Evolutionary conservation across 257 asterid genomes (phyloP).

Genomic region (Solanum tarijense): DNA sequence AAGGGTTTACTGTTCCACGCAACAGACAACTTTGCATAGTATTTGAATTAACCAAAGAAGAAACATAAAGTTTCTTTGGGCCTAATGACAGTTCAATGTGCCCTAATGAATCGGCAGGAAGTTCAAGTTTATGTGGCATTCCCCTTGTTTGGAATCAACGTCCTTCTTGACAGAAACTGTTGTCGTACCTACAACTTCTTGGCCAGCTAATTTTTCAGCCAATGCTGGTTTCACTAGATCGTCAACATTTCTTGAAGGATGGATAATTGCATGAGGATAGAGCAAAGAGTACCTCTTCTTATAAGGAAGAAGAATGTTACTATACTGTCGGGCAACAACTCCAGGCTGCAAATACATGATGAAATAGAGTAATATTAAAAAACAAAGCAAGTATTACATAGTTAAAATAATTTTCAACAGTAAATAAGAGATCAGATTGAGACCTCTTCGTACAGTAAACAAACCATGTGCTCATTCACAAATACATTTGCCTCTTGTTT

Average conservation of each 20-base stretch:
- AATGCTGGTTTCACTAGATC: constrained; percentile 7
- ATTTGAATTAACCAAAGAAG: constrained; percentile 13
- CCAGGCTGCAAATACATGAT: constrained; percentile 29
- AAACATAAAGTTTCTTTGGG: constrained; percentile 14
- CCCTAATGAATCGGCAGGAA: constrained; percentile 16
- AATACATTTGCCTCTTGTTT: too few relatives aligned
- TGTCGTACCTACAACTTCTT: too few relatives aligned
- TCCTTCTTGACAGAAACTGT: constrained; percentile 19
- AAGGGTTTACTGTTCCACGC: constrained; percentile 32
- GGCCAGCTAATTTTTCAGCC: constrained; percentile 9
- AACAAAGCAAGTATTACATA: neutral
- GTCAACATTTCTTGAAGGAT: constrained; percentile 10
- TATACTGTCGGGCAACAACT: constrained; percentile 18
- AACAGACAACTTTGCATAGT: neutral
- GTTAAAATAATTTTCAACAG: neutral
- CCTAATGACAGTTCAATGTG: constrained; percentile 31
- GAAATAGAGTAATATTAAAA: neutral
- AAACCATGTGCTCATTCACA: too few relatives aligned
- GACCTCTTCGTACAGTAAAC: constrained; percentile 4
- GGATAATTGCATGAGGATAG: constrained; percentile 32
- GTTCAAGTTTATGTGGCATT: constrained; percentile 14
- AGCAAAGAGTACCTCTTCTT: constrained; percentile 59
- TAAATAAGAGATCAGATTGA: neutral
- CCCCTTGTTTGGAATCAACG: constrained; percentile 17
- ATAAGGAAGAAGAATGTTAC: constrained; percentile 44